Percentiles rank a stretch among this genome's conserved stretches.
Conservation (phyloP, 225 moss, liverwort and hornwort species). For the Polytrichum commune region DNA sequence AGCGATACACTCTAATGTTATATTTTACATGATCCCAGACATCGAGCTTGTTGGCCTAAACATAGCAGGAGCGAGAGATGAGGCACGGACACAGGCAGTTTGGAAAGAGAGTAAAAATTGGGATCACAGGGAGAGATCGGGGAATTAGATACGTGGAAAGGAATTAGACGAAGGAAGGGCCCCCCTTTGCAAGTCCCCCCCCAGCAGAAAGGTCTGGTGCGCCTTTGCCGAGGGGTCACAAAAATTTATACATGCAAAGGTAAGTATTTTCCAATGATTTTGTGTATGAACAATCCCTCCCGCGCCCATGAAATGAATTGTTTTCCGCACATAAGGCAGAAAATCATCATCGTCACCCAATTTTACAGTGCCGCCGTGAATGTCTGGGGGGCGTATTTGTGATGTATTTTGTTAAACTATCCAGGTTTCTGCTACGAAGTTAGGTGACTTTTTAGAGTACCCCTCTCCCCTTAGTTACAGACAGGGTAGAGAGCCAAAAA, state of each 20-base stretch:
- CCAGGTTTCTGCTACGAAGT: constrained; percentile 14
- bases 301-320: constrained; percentile 47
- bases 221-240: constrained; percentile 10
- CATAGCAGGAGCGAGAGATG: too few relatives aligned
- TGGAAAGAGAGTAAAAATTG: neutral
- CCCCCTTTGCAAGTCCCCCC: constrained; percentile 3
- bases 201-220: too few relatives aligned
- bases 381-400: constrained; percentile 47
- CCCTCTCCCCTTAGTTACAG: constrained; percentile 22
- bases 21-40: too few relatives aligned
- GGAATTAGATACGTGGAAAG: neutral
- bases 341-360: constrained; percentile 37
- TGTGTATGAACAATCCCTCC: constrained; percentile 52
- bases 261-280: constrained; percentile 22
- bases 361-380: constrained; percentile 54
- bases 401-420: constrained; percentile 22
- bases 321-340: constrained; percentile 46
- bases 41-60: too few relatives aligned
- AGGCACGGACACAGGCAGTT: too few relatives aligned
- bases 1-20: too few relatives aligned
- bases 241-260: constrained; percentile 40
- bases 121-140: too few relatives aligned
- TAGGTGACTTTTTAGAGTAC: neutral
- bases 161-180: constrained; percentile 3
- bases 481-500: constrained; percentile 38